Percentiles rank a stretch among this genome's conserved stretches.
phyloP scores from a whole-genome alignment of 176 grass and related monocot genomes.

The Calamus simplicifolius region DNA sequence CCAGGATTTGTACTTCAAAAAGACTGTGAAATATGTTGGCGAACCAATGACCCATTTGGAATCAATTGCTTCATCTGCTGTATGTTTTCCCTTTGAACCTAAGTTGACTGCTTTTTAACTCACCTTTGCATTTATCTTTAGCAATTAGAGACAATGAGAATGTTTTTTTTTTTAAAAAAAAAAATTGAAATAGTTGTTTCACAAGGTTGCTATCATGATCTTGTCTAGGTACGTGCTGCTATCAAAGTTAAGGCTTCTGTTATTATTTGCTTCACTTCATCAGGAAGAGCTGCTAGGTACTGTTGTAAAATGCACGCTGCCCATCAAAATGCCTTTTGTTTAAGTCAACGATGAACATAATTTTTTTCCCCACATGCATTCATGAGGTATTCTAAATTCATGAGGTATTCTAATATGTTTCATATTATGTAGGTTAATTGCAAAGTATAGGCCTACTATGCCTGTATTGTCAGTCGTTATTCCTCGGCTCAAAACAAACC shows the following conservation, averaged over 20 bases:
- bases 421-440: conserved; percentile 57
- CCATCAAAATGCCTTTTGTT: too few species aligned
- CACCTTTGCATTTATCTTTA: too few species aligned
- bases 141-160: background rate
- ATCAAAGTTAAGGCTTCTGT: conserved; percentile 97
- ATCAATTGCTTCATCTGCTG: conserved; percentile 17
- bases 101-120: too few species aligned
- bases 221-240: conserved; percentile 84
- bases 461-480: conserved; percentile 97
- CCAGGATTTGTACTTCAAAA: conserved; percentile 96
- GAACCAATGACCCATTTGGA: conserved; percentile 22
- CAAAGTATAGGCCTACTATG: conserved; percentile 98
- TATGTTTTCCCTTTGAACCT: conserved; percentile 4
- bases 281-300: conserved; percentile 97
- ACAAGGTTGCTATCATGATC: background rate
- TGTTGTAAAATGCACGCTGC: background rate
- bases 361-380: too few species aligned
- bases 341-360: too few species aligned
- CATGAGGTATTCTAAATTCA: too few species aligned
- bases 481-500: conserved; percentile 97
- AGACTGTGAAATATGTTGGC: conserved; percentile 23
- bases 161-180: background rate
- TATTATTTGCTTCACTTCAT: conserved; percentile 96
- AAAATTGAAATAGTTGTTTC: background rate
- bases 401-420: background rate